phyloP scores from a whole-genome alignment of 306 rosid genomes.

The Astragalus glycyphyllos region DNA sequence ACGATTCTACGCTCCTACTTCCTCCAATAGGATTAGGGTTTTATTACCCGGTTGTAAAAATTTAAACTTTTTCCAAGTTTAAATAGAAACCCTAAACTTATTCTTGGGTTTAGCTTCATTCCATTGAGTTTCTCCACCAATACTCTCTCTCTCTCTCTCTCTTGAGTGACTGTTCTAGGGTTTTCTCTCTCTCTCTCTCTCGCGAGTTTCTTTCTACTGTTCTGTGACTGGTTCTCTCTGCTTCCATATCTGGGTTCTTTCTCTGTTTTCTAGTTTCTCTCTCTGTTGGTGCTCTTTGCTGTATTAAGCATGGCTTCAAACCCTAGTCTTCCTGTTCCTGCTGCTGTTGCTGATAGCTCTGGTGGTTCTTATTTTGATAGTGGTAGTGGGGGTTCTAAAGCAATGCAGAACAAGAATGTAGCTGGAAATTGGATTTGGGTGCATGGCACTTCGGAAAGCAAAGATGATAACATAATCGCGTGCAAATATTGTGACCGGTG shows the following conservation, averaged over 20 bases:
- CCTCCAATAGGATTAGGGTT: not conserved
- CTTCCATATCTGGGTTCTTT: not conserved
- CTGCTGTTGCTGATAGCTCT: not conserved
- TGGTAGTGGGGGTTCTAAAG: not conserved
- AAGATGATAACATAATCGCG: not conserved
- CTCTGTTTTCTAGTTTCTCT: not conserved
- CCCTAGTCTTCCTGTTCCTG: not conserved
- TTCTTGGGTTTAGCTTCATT: not conserved
- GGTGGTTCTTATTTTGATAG: not conserved
- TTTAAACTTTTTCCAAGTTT: not conserved
- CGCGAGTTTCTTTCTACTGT: not conserved
- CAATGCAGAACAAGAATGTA: not conserved
- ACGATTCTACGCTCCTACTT: too few species aligned
- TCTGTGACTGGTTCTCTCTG: not conserved
- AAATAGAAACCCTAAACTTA: slow-evolving; percentile 3
- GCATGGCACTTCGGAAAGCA: not conserved
- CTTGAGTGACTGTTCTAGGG: not conserved
- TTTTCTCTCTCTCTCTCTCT: not conserved
- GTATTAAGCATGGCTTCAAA: not conserved
- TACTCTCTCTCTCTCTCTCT: not conserved
- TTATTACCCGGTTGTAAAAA: not conserved
- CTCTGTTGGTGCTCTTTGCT: not conserved
- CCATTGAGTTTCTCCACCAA: not conserved
- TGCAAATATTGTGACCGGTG: not conserved
- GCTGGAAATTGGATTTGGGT: not conserved